Percentiles rank a stretch among this genome's conserved stretches.
Evolutionary conservation across 345 rosid genomes (phyloP).

Genomic region (thale cress (Arabidopsis thaliana)): TAIR10.1 NC_003070.9:7948501-7949000

Average conservation of each 20-base stretch:
- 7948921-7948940: neutral
- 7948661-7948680: constrained; percentile 2
- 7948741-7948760: neutral
- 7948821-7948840: constrained; percentile 17
- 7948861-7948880: constrained; percentile 30
- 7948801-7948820: constrained; percentile 23
- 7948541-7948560: neutral
- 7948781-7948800: constrained; percentile 36
- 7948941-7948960: constrained; percentile 15
- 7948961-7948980: constrained; percentile 19
- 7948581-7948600: constrained; percentile 24
- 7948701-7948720: neutral
- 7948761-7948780: constrained; percentile 38
- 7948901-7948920: constrained; percentile 13
- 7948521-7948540: neutral
- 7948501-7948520: neutral
- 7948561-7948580: constrained; percentile 13
- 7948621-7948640: neutral
- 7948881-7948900: constrained; percentile 16
- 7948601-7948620: constrained; percentile 21
- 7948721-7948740: constrained; percentile 1
- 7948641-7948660: constrained; percentile 31
- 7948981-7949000: neutral
- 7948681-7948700: constrained; percentile 21
- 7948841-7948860: constrained; percentile 9